These are phyloP conservation scores for Drosera capensis DNA, from an alignment of 148 eudicot species.

Conservation along the genomic window DNA sequence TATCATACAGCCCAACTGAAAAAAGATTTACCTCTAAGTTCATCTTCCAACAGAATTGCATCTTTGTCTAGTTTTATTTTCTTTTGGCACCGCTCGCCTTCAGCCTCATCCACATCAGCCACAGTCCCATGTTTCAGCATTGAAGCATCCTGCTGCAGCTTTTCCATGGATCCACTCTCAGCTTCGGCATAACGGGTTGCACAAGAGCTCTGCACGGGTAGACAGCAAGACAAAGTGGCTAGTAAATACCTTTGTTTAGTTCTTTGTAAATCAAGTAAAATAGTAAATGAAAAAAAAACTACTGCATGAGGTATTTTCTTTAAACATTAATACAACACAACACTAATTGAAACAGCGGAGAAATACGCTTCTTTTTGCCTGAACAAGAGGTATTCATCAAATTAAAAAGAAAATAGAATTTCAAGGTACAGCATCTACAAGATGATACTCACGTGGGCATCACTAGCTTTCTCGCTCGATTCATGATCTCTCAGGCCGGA, in stretches of 20 bases:
- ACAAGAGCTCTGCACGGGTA: slow-evolving; percentile 8
- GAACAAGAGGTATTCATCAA: background rate
- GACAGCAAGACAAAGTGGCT: slow-evolving; percentile 1
- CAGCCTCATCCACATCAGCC: slow-evolving; percentile 6
- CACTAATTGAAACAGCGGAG: too few relatives aligned
- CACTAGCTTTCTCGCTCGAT: slow-evolving; percentile 13
- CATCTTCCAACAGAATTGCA: background rate
- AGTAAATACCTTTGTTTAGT: slow-evolving; percentile 1
- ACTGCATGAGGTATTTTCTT: too few relatives aligned
- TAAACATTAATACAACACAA: too few relatives aligned
- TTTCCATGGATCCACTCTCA: slow-evolving; percentile 9
- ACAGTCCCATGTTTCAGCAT: slow-evolving; percentile 10
- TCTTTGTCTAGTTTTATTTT: slow-evolving; percentile 1
- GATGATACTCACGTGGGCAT: slow-evolving; percentile 22
- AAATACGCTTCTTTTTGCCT: background rate
- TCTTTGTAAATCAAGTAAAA: background rate
- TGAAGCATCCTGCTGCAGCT: slow-evolving; percentile 14
- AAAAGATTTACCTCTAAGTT: background rate
- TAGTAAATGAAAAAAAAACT: too few relatives aligned
- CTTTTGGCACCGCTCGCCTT: slow-evolving; percentile 5
- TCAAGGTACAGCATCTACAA: background rate
- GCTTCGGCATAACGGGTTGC: slow-evolving; percentile 6
- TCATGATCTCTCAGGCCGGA: slow-evolving; percentile 11
- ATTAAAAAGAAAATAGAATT: background rate
- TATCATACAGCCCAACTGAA: background rate